Percentiles rank a stretch among this genome's conserved stretches.
These are phyloP conservation scores for Aureobasidium sp. DNA, from an alignment of 2,329 filamentous ascomycete genomes.

Conservation along the genomic window DNA sequence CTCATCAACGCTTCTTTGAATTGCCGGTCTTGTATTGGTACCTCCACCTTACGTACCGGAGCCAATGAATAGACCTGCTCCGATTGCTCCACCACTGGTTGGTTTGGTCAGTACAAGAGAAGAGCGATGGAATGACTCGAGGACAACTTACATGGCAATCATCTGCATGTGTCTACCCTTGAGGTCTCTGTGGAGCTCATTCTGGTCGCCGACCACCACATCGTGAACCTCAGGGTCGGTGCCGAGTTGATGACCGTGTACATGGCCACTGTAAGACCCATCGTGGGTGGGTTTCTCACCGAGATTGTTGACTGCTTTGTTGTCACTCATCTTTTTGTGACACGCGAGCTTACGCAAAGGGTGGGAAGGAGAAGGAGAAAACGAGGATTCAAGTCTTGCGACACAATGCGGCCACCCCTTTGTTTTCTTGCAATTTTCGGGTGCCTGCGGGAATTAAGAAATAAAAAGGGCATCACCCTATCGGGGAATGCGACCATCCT, in stretches of 20 bases:
- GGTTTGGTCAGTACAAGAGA: constrained; percentile 22
- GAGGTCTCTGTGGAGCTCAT: constrained; percentile 1
- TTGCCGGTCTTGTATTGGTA: not conserved
- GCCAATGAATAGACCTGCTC: constrained; percentile 50
- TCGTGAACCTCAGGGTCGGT: not conserved
- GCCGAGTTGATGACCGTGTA: not conserved
- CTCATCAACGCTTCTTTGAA: not conserved
- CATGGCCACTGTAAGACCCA: not conserved
- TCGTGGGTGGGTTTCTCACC: not conserved
- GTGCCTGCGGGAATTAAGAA: constrained; percentile 2
- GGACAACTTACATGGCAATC: constrained; percentile 25
- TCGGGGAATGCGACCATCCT: constrained; percentile 4
- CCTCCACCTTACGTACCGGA: constrained; percentile 30
- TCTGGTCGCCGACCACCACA: constrained; percentile 2
- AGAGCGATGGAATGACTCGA: not conserved
- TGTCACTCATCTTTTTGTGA: constrained; percentile 12
- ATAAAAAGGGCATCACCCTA: no score
- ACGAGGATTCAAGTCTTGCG: not conserved
- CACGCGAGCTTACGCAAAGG: no score
- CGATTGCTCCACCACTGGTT: constrained; percentile 35
- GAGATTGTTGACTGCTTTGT: not conserved
- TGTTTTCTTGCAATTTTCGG: not conserved
- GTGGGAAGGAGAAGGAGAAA: no score
- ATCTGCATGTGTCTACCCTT: constrained; percentile 30
- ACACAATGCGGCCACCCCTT: not conserved